Evolutionary conservation across 140 eudicot species (phyloP).

Genomic region (Oenanthe javanica): DNA sequence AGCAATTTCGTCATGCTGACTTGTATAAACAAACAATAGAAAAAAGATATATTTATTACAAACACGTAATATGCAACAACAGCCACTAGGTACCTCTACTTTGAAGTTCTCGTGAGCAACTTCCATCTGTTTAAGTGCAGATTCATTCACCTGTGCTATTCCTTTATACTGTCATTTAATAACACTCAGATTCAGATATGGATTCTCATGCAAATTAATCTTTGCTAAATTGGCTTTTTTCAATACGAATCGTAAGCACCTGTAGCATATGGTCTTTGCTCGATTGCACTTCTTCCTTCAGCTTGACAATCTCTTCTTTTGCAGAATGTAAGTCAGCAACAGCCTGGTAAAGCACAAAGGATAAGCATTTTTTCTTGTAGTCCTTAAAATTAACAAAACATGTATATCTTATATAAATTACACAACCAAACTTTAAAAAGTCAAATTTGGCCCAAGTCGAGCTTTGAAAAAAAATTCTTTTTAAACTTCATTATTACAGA

Average conservation of each 20-base stretch:
- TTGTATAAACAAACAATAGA: background rate
- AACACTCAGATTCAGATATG: background rate
- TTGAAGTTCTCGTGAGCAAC: slow-evolving; percentile 52
- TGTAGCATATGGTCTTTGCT: slow-evolving; percentile 79
- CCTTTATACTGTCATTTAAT: slow-evolving; percentile 47
- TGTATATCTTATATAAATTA: background rate
- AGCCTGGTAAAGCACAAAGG: slow-evolving; percentile 11
- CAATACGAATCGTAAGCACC: slow-evolving; percentile 13
- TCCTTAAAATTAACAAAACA: background rate
- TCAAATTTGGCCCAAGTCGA: background rate
- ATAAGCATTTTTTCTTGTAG: background rate
- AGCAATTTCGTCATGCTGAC: background rate
- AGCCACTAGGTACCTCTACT: slow-evolving; percentile 31
- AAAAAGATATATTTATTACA: background rate
- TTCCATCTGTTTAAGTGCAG: slow-evolving; percentile 79
- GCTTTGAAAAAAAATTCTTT: background rate
- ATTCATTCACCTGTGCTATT: slow-evolving; percentile 85
- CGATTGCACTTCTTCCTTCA: slow-evolving; percentile 51
- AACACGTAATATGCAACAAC: background rate
- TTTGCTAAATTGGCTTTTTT: background rate
- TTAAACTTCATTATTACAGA: background rate
- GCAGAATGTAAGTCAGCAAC: slow-evolving; percentile 25
- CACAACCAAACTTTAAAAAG: background rate
- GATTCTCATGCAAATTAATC: background rate
- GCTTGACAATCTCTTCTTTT: slow-evolving; percentile 61